Evolutionary conservation across 148 eudicot genomes (phyloP).

Genomic region (Cornus suecica): DNA sequence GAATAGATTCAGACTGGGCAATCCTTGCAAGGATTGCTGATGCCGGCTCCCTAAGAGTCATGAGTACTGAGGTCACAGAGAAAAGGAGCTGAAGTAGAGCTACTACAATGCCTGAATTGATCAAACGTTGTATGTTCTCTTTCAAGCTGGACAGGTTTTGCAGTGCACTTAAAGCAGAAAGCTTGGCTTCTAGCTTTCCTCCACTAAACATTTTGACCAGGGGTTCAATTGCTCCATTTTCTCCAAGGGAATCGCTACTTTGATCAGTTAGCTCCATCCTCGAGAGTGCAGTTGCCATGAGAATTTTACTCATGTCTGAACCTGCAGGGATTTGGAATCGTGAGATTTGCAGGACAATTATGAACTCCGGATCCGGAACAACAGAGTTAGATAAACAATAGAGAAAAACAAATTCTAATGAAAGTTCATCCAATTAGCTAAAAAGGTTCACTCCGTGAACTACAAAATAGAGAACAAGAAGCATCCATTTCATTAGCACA

Average conservation of each 20-base stretch:
- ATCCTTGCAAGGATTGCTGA: slow-evolving; percentile 65
- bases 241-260: slow-evolving; percentile 56
- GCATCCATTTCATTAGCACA: background rate
- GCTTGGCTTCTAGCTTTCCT: slow-evolving; percentile 87
- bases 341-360: no score
- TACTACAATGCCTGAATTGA: slow-evolving; percentile 56
- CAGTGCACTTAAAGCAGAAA: slow-evolving; percentile 64
- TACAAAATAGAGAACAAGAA: no score
- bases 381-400: no score
- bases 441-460: background rate
- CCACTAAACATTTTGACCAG: slow-evolving; percentile 70
- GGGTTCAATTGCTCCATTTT: slow-evolving; percentile 72
- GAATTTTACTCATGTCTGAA: slow-evolving; percentile 87
- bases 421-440: background rate
- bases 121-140: slow-evolving; percentile 49
- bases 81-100: slow-evolving; percentile 84
- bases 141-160: slow-evolving; percentile 51
- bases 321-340: slow-evolving; percentile 37
- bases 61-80: slow-evolving; percentile 82
- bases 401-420: background rate
- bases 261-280: slow-evolving; percentile 76
- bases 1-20: slow-evolving; percentile 58
- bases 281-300: slow-evolving; percentile 82
- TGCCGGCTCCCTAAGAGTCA: slow-evolving; percentile 88
- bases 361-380: background rate